Conservation (phyloP, 1,139 yeast genomes). For the Meyerozyma sp. region DNA sequence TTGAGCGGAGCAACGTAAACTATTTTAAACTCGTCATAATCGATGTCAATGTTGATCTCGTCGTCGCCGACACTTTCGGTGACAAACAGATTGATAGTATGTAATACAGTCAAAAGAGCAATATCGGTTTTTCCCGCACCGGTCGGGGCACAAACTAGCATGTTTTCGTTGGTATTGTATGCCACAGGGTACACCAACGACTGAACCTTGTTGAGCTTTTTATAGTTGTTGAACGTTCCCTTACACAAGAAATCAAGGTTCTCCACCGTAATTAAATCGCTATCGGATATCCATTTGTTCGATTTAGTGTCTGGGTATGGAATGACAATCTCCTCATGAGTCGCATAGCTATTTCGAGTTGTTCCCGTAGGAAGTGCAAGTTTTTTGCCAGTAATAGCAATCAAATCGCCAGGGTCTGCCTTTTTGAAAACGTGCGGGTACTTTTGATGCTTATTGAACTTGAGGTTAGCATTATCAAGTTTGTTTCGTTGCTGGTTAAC, state of each 20-base stretch:
- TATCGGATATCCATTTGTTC: slow-evolving; percentile 45
- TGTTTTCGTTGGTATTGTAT: slow-evolving; percentile 86
- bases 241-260: slow-evolving; percentile 74
- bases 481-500: slow-evolving; percentile 42
- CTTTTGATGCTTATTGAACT: slow-evolving; percentile 25
- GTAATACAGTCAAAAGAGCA: slow-evolving; percentile 78
- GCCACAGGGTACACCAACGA: slow-evolving; percentile 90
- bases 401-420: slow-evolving; percentile 58
- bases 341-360: slow-evolving; percentile 53
- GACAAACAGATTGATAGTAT: slow-evolving; percentile 67
- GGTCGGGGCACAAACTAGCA: slow-evolving; percentile 98
- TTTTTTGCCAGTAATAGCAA: slow-evolving; percentile 77
- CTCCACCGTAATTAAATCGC: slow-evolving; percentile 49
- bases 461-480: slow-evolving; percentile 9
- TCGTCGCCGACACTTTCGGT: slow-evolving; percentile 43
- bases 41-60: slow-evolving; percentile 52
- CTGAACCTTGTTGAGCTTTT: slow-evolving; percentile 80
- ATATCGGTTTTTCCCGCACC: slow-evolving; percentile 99
- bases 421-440: slow-evolving; percentile 88
- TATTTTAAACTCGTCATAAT: slow-evolving; percentile 79
- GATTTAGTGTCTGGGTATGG: slow-evolving; percentile 61
- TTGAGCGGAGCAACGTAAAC: slow-evolving; percentile 95
- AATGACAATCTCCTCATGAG: slow-evolving; percentile 76
- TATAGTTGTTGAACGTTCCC: slow-evolving; percentile 79
- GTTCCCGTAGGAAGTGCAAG: slow-evolving; percentile 81